Percentiles rank a stretch among this genome's conserved stretches.
Conservation (phyloP, 257 asterid genomes). For the Solanum clarkiae region DNA sequence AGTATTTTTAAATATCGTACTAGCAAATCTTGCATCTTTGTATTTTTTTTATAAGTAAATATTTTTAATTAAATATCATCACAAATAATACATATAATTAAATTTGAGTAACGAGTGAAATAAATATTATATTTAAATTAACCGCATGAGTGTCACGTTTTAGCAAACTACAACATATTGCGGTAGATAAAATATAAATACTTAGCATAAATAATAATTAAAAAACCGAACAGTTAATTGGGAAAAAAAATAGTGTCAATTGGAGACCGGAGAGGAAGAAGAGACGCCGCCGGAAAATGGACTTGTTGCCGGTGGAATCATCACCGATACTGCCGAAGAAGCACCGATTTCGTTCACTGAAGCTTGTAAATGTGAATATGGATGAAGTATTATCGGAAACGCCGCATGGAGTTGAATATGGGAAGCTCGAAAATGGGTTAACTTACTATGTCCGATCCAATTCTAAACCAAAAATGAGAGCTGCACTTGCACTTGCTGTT, state of each 20-base stretch:
- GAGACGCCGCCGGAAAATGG: conserved; percentile 26
- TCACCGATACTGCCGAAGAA: conserved; percentile 46
- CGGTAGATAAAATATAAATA: not conserved
- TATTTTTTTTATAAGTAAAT: not conserved
- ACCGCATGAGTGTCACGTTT: not conserved
- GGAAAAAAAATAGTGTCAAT: not conserved
- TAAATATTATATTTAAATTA: not conserved
- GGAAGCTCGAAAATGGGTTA: conserved; percentile 76
- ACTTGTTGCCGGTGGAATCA: conserved; percentile 64
- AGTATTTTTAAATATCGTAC: not conserved
- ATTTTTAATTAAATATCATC: not conserved
- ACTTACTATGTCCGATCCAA: conserved; percentile 82
- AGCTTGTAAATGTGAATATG: conserved; percentile 54
- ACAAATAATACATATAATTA: not conserved
- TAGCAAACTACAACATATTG: not conserved
- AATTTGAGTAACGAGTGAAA: not conserved
- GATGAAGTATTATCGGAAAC: conserved; percentile 55
- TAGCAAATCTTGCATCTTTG: not conserved
- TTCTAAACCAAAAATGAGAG: conserved; percentile 93
- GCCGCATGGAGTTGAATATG: conserved; percentile 71
- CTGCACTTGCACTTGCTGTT: conserved; percentile 86
- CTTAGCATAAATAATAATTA: no score
- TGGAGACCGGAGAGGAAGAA: not conserved
- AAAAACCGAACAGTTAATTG: not conserved
- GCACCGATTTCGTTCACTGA: conserved; percentile 71